phyloP scores from a whole-genome alignment of 2,329 filamentous ascomycete species.

The Cercospora canescens region DNA sequence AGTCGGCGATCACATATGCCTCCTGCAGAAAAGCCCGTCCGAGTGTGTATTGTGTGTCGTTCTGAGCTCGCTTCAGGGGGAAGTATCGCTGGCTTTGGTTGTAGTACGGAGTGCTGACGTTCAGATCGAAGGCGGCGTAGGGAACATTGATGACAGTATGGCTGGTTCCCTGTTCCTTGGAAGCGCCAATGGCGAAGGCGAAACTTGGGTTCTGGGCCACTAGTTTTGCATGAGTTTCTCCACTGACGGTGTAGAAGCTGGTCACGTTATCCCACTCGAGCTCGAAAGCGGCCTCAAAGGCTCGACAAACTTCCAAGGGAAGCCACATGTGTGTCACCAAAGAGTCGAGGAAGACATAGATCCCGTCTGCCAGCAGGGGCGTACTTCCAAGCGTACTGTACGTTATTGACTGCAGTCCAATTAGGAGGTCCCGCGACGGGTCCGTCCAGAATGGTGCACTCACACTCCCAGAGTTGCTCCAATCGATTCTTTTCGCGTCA shows the following conservation, averaged over 20 bases:
- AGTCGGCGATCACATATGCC: slow-evolving; percentile 53
- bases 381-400: slow-evolving; percentile 28
- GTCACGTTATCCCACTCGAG: slow-evolving; percentile 40
- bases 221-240: slow-evolving; percentile 38
- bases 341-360: slow-evolving; percentile 40
- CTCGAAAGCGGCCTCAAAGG: slow-evolving; percentile 42
- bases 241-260: slow-evolving; percentile 43
- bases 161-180: neutral
- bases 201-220: slow-evolving; percentile 37
- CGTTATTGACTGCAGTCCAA: slow-evolving; percentile 27
- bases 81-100: slow-evolving; percentile 65
- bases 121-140: slow-evolving; percentile 50
- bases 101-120: slow-evolving; percentile 51
- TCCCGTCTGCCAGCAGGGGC: slow-evolving; percentile 19
- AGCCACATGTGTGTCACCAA: slow-evolving; percentile 45
- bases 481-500: slow-evolving; percentile 40
- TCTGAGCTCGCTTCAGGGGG: slow-evolving; percentile 59
- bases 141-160: slow-evolving; percentile 47
- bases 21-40: slow-evolving; percentile 71
- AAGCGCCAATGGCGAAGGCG: slow-evolving; percentile 34
- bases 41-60: slow-evolving; percentile 59
- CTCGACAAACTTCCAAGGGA: slow-evolving; percentile 39
- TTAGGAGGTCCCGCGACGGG: slow-evolving; percentile 27
- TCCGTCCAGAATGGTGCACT: slow-evolving; percentile 35
- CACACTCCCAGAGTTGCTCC: slow-evolving; percentile 23